Evolutionary conservation across 495 filamentous ascomycete genomes (phyloP), one percentile per base, ranked within the genome.

Genomic region (Penicilliopsis zonata): DNA sequence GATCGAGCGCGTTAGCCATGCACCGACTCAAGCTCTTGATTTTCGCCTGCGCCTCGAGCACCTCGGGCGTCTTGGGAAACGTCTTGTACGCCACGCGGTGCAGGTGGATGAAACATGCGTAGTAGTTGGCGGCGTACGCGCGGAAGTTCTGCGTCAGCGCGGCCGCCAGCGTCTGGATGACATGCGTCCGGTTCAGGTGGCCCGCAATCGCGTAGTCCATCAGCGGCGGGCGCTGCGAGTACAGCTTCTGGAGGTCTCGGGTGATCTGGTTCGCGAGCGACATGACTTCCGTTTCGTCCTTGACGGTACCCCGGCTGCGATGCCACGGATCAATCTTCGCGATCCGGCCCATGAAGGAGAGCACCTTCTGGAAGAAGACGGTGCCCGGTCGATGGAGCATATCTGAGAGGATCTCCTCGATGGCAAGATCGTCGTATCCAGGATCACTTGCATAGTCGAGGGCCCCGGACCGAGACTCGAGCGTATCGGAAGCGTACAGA

Each of bases 71-170:
- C 10, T 55, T 46, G 15, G 57, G 59, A 19, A 60, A 41, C 22
- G 46, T 39, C 31, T 57, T 59, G 41, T 61, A 61, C 27, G 61
- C 57, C 9, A 61, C 61, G 13, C 55, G 50, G 37, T 63, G 61
- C 14, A 66, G 42, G 31, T 61, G 55, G 18, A 63, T 55, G 33
- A 56, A 57, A 27, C 44, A 52, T 13, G 60, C 55, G 35, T 55
- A 41, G 41, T 50, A 63, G 29, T 59, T 62, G 14, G 63, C 53
- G 30, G 50, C 46, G 33, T 53, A 61, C 4, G 54, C 51, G 31
- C 59, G 40, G 39, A 59, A 59, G 23, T 43, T 53, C 18, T 55
- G 42, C 5, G 55, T 58, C 20, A 59, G 47, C 9, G 52, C 49
- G 18, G 47, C 38, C 27, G 52, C 56, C 30, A 58, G 50, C 26